A percentile compares a stretch with the other conserved stretches of the same genome.
Evolutionary conservation across 345 rosid genomes (phyloP).

Genomic region (Eucalyptus cloeziana): DNA sequence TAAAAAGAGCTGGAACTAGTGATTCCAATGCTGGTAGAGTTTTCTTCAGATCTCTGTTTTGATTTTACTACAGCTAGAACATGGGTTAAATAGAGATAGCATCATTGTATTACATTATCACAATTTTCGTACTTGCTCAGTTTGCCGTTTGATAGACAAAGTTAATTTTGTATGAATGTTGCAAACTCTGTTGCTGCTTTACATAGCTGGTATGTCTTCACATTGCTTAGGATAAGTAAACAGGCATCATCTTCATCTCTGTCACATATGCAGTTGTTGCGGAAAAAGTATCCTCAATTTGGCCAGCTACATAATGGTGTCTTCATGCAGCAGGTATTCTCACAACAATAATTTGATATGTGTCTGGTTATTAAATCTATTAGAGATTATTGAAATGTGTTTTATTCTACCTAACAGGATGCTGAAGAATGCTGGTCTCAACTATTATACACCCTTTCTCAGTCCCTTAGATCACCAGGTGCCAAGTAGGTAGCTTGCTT

Average conservation of each 20-base stretch:
- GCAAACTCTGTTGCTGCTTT: not conserved
- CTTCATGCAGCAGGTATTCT: slow-evolving; percentile 89
- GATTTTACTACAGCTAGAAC: not conserved
- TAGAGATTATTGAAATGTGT: not conserved
- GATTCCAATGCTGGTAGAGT: not conserved
- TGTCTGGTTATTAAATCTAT: not conserved
- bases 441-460: slow-evolving; percentile 85
- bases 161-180: not conserved
- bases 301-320: slow-evolving; percentile 86
- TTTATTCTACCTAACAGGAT: slow-evolving; percentile 36
- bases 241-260: not conserved
- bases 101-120: not conserved
- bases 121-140: not conserved
- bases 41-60: not conserved
- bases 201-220: not conserved
- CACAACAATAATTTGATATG: not conserved
- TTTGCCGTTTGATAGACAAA: not conserved
- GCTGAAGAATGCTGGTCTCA: slow-evolving; percentile 99
- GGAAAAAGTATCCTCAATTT: slow-evolving; percentile 89
- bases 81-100: not conserved
- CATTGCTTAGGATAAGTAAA: not conserved
- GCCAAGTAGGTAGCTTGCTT: slow-evolving; percentile 22
- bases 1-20: not conserved
- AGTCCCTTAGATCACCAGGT: slow-evolving; percentile 56
- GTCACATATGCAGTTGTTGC: slow-evolving; percentile 49